Percentiles rank a stretch among this genome's conserved stretches.
These are phyloP conservation scores for Delonix regia DNA, from an alignment of 306 rosid species.

Conservation along the genomic window DNA sequence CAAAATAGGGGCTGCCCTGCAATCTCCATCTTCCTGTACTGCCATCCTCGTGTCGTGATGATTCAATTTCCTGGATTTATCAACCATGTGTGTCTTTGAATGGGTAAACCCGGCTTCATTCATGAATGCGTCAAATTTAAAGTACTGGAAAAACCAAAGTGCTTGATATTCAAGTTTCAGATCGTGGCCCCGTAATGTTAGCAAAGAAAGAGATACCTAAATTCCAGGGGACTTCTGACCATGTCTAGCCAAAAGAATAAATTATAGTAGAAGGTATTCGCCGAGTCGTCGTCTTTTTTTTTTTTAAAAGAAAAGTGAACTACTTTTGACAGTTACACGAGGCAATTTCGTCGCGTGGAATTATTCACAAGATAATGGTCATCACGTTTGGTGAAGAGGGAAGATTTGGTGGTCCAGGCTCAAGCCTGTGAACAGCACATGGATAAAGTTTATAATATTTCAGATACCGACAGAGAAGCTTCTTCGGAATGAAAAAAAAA, in stretches of 20 bases:
- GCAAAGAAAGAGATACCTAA: background rate
- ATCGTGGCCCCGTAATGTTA: background rate
- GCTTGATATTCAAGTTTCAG: background rate
- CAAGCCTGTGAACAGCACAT: background rate
- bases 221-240: slow-evolving; percentile 13
- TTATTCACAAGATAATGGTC: background rate
- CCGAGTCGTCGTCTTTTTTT: background rate
- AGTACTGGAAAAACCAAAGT: background rate
- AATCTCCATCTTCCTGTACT: too few relatives aligned
- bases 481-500: background rate
- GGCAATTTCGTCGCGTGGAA: background rate
- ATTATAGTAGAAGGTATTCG: background rate
- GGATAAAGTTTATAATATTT: background rate
- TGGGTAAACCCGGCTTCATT: background rate
- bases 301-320: background rate
- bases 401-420: background rate
- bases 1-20: too few relatives aligned
- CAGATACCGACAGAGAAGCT: background rate
- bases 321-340: background rate
- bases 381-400: slow-evolving; percentile 35
- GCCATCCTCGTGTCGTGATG: too few relatives aligned
- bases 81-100: background rate
- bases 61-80: background rate
- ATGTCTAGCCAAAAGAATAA: background rate
- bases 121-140: background rate